Evolutionary conservation across 768 basidiomycete genomes (phyloP).

Genomic region (Lenzites betulinus): DNA sequence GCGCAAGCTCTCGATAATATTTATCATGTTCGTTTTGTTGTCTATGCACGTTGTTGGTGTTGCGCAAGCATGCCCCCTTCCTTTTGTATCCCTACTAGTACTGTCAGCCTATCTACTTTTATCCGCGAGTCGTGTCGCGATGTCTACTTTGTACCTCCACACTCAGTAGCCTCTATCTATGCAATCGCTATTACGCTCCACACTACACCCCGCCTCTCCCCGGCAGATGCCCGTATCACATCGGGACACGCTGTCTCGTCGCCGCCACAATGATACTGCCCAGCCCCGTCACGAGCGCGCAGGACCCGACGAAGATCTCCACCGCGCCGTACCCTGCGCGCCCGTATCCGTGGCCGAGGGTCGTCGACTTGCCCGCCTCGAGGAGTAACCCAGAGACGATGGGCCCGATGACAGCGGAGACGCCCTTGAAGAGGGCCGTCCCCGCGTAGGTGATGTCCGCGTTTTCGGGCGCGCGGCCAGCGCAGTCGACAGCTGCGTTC

Average conservation of each 20-base stretch:
- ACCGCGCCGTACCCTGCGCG: slow-evolving; percentile 23
- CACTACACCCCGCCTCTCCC: too few relatives aligned
- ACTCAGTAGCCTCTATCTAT: not conserved
- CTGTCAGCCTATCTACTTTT: not conserved
- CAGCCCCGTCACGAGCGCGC: slow-evolving; percentile 22
- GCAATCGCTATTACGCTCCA: not conserved
- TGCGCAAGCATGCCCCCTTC: not conserved
- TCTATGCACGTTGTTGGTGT: not conserved
- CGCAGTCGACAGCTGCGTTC: slow-evolving; percentile 22
- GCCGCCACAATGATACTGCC: slow-evolving; percentile 22
- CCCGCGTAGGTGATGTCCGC: slow-evolving; percentile 21
- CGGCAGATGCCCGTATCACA: not conserved
- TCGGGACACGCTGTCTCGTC: slow-evolving; percentile 8
- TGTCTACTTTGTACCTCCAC: not conserved
- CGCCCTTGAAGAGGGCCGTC: slow-evolving; percentile 22
- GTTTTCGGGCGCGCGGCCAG: slow-evolving; percentile 22
- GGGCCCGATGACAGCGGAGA: slow-evolving; percentile 28
- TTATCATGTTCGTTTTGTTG: not conserved
- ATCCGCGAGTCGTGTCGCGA: not conserved
- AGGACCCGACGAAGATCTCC: slow-evolving; percentile 27
- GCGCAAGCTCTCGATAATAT: not conserved
- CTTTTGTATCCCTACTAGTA: not conserved
- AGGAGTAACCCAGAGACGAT: slow-evolving; percentile 27
- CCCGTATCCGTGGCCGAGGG: slow-evolving; percentile 15
- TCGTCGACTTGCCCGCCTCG: slow-evolving; percentile 20